These are phyloP conservation scores for Globisporangium alternatum DNA, from an alignment of 352 stramenopile genomes.

Conservation along the genomic window DNA sequence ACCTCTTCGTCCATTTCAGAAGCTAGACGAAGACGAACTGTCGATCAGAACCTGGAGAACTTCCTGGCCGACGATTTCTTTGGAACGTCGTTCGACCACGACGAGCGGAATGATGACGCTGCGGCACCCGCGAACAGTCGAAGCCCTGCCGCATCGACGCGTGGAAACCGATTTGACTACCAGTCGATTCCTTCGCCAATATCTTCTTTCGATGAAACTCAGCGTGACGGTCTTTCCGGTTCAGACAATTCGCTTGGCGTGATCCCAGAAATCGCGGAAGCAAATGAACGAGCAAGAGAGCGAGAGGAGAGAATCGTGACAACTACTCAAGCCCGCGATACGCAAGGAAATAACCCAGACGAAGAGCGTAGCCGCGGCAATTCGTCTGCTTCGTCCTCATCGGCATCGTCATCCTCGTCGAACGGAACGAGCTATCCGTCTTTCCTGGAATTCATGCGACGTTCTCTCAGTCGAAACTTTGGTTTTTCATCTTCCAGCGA, in stretches of 20 bases:
- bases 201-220: slow-evolving; percentile 17
- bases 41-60: slow-evolving; percentile 36
- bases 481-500: slow-evolving; percentile 16
- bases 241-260: slow-evolving; percentile 27
- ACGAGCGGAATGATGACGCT: slow-evolving; percentile 23
- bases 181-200: slow-evolving; percentile 24
- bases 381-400: slow-evolving; percentile 27
- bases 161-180: slow-evolving; percentile 5
- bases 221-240: slow-evolving; percentile 1
- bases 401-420: slow-evolving; percentile 24
- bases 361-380: slow-evolving; percentile 16
- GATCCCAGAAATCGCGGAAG: slow-evolving; percentile 67
- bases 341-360: background rate
- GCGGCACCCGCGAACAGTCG: slow-evolving; percentile 19
- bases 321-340: background rate
- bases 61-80: slow-evolving; percentile 73
- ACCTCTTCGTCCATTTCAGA: slow-evolving; percentile 18
- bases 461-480: slow-evolving; percentile 38
- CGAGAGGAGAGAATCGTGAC: slow-evolving; percentile 18
- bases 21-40: slow-evolving; percentile 25
- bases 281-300: slow-evolving; percentile 30
- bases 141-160: background rate
- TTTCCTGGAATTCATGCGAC: slow-evolving; percentile 47
- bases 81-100: slow-evolving; percentile 41
- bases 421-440: slow-evolving; percentile 23